Base-by-base conservation (phyloP, 305 asterid genomes). In the Andrographis paniculata region DNA sequence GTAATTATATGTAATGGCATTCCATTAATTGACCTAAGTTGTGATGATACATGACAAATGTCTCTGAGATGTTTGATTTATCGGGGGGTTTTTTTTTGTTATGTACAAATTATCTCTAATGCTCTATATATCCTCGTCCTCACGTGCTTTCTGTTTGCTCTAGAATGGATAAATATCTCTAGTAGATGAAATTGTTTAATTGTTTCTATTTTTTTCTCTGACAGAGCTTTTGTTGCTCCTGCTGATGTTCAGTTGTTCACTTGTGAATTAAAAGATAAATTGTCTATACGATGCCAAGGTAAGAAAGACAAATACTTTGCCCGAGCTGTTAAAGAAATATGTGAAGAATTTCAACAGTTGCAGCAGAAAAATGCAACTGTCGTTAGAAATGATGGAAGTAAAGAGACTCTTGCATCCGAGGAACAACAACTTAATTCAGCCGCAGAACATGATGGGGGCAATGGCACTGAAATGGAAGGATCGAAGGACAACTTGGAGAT, bases 171-270 rank as follows among this genome's bases (percentile, higher is more conserved):
- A 4, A 24, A 24, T 24, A 24, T 24, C 4, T 24, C 4, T 24
- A 4, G 6, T 24, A 24, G 6, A 3, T 24, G 30, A 3, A 24
- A 24, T 33, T 11, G 12, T 33, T 13, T 13, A 13, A 33, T 33
- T 13, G 11, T 33, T 11, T 33, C n/a, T 5, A 7, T 51, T 39
- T 41, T 54, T 49, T 59, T 12, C 17, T 37, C 17, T 65, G 20
- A 60, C 79, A 80, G 93, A 62, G 93, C 84, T 50, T 80, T 78
- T 72, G 84, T 80, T 20, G 79, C 87, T 51, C 93, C 87, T 40
- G 82, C 66, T 27, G 93, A 80, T 66, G 61, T 78, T 64, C 79
- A 73, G 72, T 72, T 62, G 36, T 75, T 80, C 53, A 80, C 87
- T 21, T 11, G 20, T 42, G 93, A 78, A 52, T 56, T 65, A 15